phyloP scores from a whole-genome alignment of 345 rosid species.

The Crucihimalaya himalaica region DNA sequence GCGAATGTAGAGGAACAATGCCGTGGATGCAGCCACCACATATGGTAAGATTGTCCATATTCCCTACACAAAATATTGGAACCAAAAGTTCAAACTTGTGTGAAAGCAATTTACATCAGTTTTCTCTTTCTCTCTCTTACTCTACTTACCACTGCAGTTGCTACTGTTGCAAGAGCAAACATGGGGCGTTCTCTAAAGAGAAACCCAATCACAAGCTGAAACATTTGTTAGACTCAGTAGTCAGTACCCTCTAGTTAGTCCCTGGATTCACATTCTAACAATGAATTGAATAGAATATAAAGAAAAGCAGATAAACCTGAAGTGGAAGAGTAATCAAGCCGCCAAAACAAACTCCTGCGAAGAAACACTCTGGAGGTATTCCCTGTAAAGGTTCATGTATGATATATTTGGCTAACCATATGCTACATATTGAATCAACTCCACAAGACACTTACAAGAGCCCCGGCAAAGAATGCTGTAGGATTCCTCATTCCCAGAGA shows the following conservation, averaged over 20 bases:
- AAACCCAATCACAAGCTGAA: constrained; percentile 74
- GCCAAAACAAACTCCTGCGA: constrained; percentile 93
- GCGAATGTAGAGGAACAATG: constrained; percentile 53
- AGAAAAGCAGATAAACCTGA: constrained; percentile 50
- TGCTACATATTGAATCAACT: neutral
- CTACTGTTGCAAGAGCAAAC: constrained; percentile 76
- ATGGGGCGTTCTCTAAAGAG: constrained; percentile 70
- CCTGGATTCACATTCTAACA: neutral
- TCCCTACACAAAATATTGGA: constrained; percentile 50
- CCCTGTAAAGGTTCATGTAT: constrained; percentile 51
- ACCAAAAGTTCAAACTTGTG: constrained; percentile 8
- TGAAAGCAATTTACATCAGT: constrained; percentile 13
- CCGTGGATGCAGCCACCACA: constrained; percentile 68
- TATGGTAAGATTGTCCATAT: constrained; percentile 82
- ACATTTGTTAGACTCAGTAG: constrained; percentile 15
- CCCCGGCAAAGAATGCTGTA: constrained; percentile 79
- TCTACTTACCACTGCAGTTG: constrained; percentile 69
- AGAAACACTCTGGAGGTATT: constrained; percentile 78
- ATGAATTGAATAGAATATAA: neutral
- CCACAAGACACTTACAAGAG: constrained; percentile 54
- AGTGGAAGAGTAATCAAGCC: constrained; percentile 84
- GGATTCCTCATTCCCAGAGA: constrained; percentile 88
- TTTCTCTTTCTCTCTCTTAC: neutral
- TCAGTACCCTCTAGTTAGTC: neutral
- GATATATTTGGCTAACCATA: neutral